Conservation (phyloP, 345 rosid genomes). For the Heritiera littoralis region DNA sequence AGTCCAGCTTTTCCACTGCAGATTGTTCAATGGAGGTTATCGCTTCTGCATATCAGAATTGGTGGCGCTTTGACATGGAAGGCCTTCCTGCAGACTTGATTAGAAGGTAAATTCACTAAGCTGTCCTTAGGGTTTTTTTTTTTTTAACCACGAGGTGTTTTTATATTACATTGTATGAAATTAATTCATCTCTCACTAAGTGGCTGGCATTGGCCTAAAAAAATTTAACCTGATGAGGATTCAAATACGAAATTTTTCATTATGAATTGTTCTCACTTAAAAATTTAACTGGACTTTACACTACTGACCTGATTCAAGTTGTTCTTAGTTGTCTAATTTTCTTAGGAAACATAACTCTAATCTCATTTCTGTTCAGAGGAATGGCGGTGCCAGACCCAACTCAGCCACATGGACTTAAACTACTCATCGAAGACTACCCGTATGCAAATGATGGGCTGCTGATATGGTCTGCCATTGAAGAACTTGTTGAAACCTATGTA, state of each 20-base stretch:
- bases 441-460: slow-evolving; percentile 20
- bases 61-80: slow-evolving; percentile 96
- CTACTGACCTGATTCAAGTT: too few relatives aligned
- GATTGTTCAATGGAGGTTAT: slow-evolving; percentile 77
- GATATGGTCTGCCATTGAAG: slow-evolving; percentile 12
- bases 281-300: too few relatives aligned
- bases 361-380: slow-evolving; percentile 48
- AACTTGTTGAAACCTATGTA: slow-evolving; percentile 3
- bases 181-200: too few relatives aligned
- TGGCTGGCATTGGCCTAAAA: too few relatives aligned
- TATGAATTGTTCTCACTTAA: too few relatives aligned
- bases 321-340: too few relatives aligned
- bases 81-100: slow-evolving; percentile 90
- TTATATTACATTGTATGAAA: too few relatives aligned
- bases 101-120: slow-evolving; percentile 51
- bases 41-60: slow-evolving; percentile 59
- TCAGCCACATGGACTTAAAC: slow-evolving; percentile 5
- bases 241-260: too few relatives aligned
- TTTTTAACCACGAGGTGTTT: too few relatives aligned
- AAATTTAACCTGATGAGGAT: too few relatives aligned
- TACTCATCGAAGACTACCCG: slow-evolving; percentile 2
- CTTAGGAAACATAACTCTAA: neutral
- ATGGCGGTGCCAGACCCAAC: slow-evolving; percentile 58
- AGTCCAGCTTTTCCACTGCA: slow-evolving; percentile 76
- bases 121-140: too few relatives aligned